Percentiles rank a stretch among this genome's conserved stretches.
These are phyloP conservation scores for Alternaria novae-zelandiae DNA, from an alignment of 2,329 filamentous ascomycete genomes.

Conservation along the genomic window DNA sequence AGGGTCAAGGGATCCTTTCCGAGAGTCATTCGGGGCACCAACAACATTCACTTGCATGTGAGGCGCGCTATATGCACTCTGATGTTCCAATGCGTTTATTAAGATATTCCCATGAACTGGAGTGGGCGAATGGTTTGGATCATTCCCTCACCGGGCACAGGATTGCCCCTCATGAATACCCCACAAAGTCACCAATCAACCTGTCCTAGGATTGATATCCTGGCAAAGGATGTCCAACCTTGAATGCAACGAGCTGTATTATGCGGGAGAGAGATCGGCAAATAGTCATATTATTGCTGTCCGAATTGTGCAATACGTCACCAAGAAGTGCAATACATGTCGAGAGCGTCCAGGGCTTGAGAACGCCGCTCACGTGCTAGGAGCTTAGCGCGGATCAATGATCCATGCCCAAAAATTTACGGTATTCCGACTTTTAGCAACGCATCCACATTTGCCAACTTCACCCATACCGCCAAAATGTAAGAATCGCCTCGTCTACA, in stretches of 20 bases:
- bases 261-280: not conserved
- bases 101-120: not conserved
- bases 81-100: not conserved
- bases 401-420: constrained; percentile 14
- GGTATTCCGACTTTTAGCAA: not conserved
- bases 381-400: constrained; percentile 4
- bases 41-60: not conserved
- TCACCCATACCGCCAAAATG: constrained; percentile 20
- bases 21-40: not conserved
- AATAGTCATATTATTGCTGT: not conserved
- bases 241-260: not conserved
- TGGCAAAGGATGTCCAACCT: not conserved
- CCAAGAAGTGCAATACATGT: not conserved
- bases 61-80: not conserved
- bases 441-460: not conserved
- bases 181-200: not conserved
- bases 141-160: not conserved
- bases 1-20: constrained; percentile 2
- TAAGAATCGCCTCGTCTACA: constrained; percentile 6
- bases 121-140: not conserved
- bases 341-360: not conserved
- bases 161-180: not conserved
- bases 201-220: not conserved
- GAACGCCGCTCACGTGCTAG: constrained; percentile 3
- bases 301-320: not conserved